Base-by-base conservation (phyloP, 2,329 filamentous ascomycete genomes). In the Gaeumannomyces tritici region DNA sequence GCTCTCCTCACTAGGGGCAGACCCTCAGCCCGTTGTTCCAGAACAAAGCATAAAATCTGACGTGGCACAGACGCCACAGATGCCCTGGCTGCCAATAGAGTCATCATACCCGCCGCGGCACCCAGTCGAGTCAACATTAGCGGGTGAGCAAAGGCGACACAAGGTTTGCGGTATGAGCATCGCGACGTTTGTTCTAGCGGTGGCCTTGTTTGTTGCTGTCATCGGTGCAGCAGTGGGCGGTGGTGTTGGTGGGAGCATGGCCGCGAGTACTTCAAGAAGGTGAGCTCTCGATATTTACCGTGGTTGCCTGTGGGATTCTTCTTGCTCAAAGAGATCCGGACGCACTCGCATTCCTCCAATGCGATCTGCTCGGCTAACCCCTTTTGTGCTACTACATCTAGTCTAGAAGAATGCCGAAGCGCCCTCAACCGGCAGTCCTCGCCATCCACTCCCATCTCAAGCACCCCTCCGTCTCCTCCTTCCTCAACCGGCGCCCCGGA, bases 201-300 rank as follows among this genome's bases (percentile, higher is more conserved):
- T 57, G 18, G 56, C 56, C 27, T 27, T 57, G 8, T 15, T 29
- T 9, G n/a, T 57, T 13, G 27, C 31, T 8, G 15, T 57, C 6
- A 15, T 57, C 18, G 56, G 27, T 57, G 27, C 56, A 2, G 56
- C 56, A n/a, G 27, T 57, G 26, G 56, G 56, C 15, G 56, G 56
- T 7, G 56, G 56, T 57, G 56, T 57, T 57, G 56, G 56, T 24
- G 56, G 56, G 2, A 57, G 56, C 56, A 57, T 57, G 56, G 56
- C 56, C 15, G 56, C 56, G 27, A 57, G n/a, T 12, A n/a, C 56
- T 9, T 28, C 56, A 31, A 57, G 56, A 29, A 27, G 26, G 56
- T 57, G n/a, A 57, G 56, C 56, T 27, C 6, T 1, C 15, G 3
- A 9, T 29, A 13, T 27, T 31, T 21, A 13, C 27, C 11, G 12